phyloP scores from a whole-genome alignment of 2,329 filamentous ascomycete species.

The Seiridium cupressi region DNA sequence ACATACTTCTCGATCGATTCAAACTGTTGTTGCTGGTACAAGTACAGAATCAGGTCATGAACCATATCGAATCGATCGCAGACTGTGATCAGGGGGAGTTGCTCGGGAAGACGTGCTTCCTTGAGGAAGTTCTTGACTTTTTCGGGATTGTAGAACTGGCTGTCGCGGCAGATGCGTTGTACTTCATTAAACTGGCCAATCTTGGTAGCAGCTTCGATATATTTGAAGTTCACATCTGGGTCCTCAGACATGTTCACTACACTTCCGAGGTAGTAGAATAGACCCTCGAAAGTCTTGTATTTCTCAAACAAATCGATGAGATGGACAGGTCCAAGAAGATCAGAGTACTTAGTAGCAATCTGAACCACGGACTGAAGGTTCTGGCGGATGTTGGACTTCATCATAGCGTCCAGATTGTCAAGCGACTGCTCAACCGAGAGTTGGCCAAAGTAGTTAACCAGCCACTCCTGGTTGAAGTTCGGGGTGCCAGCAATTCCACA shows the following conservation, averaged over 20 bases:
- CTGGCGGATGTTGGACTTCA: conserved; percentile 93
- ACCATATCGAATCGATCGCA: conserved; percentile 99
- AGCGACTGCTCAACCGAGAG: conserved; percentile 93
- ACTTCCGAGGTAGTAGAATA: conserved; percentile 97
- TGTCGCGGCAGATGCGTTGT: conserved; percentile 94
- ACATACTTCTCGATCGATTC: conserved; percentile 98
- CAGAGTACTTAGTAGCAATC: conserved; percentile 96
- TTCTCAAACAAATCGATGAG: conserved; percentile 96
- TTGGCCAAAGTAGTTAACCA: conserved; percentile 89
- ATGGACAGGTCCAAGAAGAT: conserved; percentile 81
- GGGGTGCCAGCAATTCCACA: conserved; percentile 79
- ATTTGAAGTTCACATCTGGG: conserved; percentile 96
- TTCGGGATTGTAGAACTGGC: conserved; percentile 83
- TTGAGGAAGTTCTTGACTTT: conserved; percentile 99
- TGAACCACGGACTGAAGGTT: conserved; percentile 94
- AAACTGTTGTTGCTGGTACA: conserved; percentile 99
- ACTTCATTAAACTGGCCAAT: conserved; percentile 95
- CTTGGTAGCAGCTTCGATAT: conserved; percentile 93
- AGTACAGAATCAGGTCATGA: conserved; percentile 90
- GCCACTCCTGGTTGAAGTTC: conserved; percentile 87
- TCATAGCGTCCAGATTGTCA: conserved; percentile 93
- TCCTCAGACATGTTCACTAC: conserved; percentile 98
- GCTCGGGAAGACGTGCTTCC: conserved; percentile 87
- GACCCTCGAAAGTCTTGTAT: conserved; percentile 93
- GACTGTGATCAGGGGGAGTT: conserved; percentile 94